These are phyloP conservation scores for Ramaria rubella DNA, from an alignment of 768 basidiomycete genomes.

Conservation along the genomic window DNA sequence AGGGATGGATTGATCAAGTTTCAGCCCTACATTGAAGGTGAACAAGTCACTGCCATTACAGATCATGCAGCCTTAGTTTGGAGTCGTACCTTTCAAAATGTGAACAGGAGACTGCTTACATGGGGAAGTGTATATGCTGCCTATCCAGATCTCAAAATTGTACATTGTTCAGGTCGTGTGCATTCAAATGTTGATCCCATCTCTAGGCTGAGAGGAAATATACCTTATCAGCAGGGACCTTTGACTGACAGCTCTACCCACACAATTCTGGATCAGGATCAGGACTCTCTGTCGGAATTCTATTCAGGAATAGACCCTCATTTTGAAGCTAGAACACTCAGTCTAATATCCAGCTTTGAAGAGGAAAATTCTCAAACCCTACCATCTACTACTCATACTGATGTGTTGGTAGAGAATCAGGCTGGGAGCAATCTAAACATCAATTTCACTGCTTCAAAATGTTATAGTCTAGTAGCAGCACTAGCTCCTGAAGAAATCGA, in stretches of 20 bases:
- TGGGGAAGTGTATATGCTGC: constrained; percentile 11
- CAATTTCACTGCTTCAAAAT: constrained; percentile 4
- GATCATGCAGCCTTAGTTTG: constrained; percentile 14
- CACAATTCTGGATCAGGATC: not conserved
- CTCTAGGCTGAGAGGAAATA: not conserved
- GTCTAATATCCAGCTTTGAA: not conserved
- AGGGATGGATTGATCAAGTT: constrained; percentile 15
- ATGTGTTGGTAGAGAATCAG: not conserved
- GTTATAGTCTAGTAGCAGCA: not conserved
- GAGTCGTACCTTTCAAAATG: constrained; percentile 13
- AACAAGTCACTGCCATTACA: constrained; percentile 12
- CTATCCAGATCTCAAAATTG: constrained; percentile 11
- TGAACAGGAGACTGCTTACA: constrained; percentile 11
- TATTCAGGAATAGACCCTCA: not conserved
- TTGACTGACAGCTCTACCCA: not conserved
- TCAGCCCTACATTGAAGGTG: constrained; percentile 16
- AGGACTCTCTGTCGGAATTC: not conserved
- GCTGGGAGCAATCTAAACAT: not conserved
- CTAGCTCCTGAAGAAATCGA: not conserved
- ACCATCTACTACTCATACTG: not conserved
- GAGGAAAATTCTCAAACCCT: not conserved
- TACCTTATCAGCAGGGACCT: not conserved
- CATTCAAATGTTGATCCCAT: constrained; percentile 16
- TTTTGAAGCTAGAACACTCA: not conserved
- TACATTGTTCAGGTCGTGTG: constrained; percentile 12